These are phyloP conservation scores for Aspergillus sp. DNA, from an alignment of 2,329 filamentous ascomycete genomes.

Conservation along the genomic window DNA sequence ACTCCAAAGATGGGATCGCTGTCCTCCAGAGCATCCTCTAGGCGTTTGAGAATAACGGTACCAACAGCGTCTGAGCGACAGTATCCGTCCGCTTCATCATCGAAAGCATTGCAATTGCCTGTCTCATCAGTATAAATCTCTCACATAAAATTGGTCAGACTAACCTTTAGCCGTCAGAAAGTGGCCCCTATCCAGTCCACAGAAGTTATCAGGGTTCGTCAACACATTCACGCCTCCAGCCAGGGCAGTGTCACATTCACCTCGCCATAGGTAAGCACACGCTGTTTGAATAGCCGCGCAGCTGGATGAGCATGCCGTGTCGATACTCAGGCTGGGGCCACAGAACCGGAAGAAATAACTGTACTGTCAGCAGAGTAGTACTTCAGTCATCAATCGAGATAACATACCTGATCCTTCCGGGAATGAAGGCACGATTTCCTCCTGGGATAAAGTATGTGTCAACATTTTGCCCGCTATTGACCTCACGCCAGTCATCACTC, in stretches of 20 bases:
- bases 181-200: conserved; percentile 72
- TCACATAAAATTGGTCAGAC: not conserved
- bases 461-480: conserved; percentile 71
- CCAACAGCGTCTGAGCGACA: conserved; percentile 77
- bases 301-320: conserved; percentile 78
- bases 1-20: conserved; percentile 71
- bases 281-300: conserved; percentile 71
- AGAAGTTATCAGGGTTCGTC: conserved; percentile 79
- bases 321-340: conserved; percentile 70
- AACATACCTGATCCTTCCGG: conserved; percentile 29
- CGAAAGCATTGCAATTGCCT: conserved; percentile 77
- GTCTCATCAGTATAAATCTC: conserved; percentile 37
- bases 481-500: conserved; percentile 75
- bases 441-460: conserved; percentile 70
- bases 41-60: conserved; percentile 74
- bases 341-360: conserved; percentile 74
- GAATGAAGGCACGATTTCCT: conserved; percentile 55
- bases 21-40: conserved; percentile 75
- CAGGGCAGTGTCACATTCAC: conserved; percentile 78
- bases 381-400: conserved; percentile 17
- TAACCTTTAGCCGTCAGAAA: conserved; percentile 60
- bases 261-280: conserved; percentile 72
- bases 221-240: conserved; percentile 75
- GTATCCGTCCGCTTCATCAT: conserved; percentile 78
- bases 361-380: not conserved